phyloP scores from a whole-genome alignment of 306 rosid species.

The Cucumis hystrix region DNA sequence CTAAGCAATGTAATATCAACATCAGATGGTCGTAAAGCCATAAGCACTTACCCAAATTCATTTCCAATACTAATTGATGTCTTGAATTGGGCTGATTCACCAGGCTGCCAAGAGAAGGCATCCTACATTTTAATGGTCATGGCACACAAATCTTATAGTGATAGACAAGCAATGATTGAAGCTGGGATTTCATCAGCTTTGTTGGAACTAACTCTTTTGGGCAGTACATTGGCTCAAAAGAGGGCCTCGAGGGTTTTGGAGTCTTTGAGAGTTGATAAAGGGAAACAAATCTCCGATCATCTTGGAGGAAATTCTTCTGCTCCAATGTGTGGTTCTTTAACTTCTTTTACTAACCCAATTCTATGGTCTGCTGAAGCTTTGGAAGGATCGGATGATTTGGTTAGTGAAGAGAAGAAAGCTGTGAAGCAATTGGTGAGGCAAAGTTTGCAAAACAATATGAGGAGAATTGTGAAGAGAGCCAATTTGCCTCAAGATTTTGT shows the following conservation, averaged over 20 bases:
- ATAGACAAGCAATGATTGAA: constrained; percentile 81
- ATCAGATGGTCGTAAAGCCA: constrained; percentile 71
- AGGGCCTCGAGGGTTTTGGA: constrained; percentile 90
- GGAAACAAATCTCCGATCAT: constrained; percentile 53
- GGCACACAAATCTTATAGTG: constrained; percentile 83
- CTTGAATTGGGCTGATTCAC: constrained; percentile 78
- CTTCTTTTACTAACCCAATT: constrained; percentile 31
- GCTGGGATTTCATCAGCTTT: constrained; percentile 67
- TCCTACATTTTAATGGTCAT: constrained; percentile 84
- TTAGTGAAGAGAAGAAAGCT: constrained; percentile 90
- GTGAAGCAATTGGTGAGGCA: constrained; percentile 86
- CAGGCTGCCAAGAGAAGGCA: constrained; percentile 82
- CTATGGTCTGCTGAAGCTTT: constrained; percentile 28
- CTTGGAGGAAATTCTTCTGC: constrained; percentile 57
- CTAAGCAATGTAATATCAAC: constrained; percentile 57
- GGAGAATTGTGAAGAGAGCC: constrained; percentile 83
- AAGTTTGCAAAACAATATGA: constrained; percentile 91
- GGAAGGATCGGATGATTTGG: constrained; percentile 44
- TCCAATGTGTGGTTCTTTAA: constrained; percentile 54
- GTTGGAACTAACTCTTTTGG: constrained; percentile 85
- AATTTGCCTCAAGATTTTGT: constrained; percentile 79
- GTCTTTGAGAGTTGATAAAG: constrained; percentile 66
- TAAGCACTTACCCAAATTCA: constrained; percentile 35
- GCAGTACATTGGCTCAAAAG: constrained; percentile 80
- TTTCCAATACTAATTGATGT: constrained; percentile 52